Evolutionary conservation across 2,329 filamentous ascomycete species (phyloP).

Genomic region (Zalaria obscura): DNA sequence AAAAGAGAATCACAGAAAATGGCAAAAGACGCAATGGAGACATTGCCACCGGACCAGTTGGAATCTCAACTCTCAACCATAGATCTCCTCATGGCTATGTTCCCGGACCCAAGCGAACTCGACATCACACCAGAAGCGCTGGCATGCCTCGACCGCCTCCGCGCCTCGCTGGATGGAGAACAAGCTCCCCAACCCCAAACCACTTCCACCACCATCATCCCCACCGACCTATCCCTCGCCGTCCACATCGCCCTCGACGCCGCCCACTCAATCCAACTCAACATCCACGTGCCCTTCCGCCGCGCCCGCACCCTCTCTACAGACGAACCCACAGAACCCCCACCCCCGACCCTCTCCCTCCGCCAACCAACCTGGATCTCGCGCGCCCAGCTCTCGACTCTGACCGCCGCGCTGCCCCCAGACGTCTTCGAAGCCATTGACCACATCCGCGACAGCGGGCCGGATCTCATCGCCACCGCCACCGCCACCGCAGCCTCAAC

Average conservation of each 20-base stretch:
- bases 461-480: slow-evolving; percentile 9
- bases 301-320: background rate
- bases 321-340: slow-evolving; percentile 20
- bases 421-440: slow-evolving; percentile 35
- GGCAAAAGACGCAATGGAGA: too few relatives aligned
- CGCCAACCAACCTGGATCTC: slow-evolving; percentile 40
- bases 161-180: background rate
- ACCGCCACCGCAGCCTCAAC: background rate
- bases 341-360: slow-evolving; percentile 26
- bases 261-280: slow-evolving; percentile 16
- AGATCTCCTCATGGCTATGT: slow-evolving; percentile 4
- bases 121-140: background rate
- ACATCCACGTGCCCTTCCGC: slow-evolving; percentile 21
- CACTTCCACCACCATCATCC: background rate
- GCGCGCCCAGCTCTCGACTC: slow-evolving; percentile 28
- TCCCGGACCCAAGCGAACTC: background rate
- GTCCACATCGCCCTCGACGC: background rate
- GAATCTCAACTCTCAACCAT: slow-evolving; percentile 1
- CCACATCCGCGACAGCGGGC: slow-evolving; percentile 24
- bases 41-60: slow-evolving; percentile 1
- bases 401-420: slow-evolving; percentile 28
- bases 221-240: background rate
- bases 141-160: background rate
- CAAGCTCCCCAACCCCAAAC: background rate
- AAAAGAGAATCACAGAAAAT: too few relatives aligned